Conservation (phyloP, 2,329 filamentous ascomycete species). For the Fusarium odoratissimum region DNA sequence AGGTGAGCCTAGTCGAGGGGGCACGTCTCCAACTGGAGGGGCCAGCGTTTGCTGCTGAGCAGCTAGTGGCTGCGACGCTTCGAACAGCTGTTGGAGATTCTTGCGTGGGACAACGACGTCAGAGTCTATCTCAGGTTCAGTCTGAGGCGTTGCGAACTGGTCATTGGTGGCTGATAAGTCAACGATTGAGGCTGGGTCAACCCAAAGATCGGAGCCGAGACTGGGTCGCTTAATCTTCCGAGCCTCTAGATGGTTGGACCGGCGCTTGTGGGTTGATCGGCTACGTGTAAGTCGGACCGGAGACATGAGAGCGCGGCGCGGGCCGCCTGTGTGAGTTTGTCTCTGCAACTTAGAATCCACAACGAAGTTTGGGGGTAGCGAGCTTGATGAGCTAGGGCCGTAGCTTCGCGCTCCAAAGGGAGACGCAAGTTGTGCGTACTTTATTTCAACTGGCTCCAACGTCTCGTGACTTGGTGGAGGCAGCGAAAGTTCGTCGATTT, state of each 20-base stretch:
- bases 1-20: slow-evolving; percentile 68
- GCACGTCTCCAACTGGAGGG: slow-evolving; percentile 50
- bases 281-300: slow-evolving; percentile 64
- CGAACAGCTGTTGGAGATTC: slow-evolving; percentile 56
- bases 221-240: slow-evolving; percentile 64
- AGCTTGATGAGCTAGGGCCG: slow-evolving; percentile 68
- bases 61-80: slow-evolving; percentile 44
- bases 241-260: slow-evolving; percentile 62
- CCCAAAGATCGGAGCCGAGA: slow-evolving; percentile 66
- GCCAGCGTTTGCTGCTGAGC: slow-evolving; percentile 33
- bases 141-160: slow-evolving; percentile 51
- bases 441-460: slow-evolving; percentile 40
- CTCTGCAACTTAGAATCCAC: slow-evolving; percentile 50
- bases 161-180: slow-evolving; percentile 40
- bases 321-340: slow-evolving; percentile 62
- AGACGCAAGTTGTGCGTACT: slow-evolving; percentile 59
- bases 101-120: slow-evolving; percentile 56
- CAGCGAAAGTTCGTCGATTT: slow-evolving; percentile 38
- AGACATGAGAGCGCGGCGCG: slow-evolving; percentile 63
- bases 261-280: slow-evolving; percentile 66
- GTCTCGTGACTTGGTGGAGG: slow-evolving; percentile 35
- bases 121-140: slow-evolving; percentile 33
- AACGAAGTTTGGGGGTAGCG: slow-evolving; percentile 55
- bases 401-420: slow-evolving; percentile 70
- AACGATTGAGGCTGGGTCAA: slow-evolving; percentile 53